phyloP scores from a whole-genome alignment of 176 grass and related monocot species.

The Raddia guianensis region DNA sequence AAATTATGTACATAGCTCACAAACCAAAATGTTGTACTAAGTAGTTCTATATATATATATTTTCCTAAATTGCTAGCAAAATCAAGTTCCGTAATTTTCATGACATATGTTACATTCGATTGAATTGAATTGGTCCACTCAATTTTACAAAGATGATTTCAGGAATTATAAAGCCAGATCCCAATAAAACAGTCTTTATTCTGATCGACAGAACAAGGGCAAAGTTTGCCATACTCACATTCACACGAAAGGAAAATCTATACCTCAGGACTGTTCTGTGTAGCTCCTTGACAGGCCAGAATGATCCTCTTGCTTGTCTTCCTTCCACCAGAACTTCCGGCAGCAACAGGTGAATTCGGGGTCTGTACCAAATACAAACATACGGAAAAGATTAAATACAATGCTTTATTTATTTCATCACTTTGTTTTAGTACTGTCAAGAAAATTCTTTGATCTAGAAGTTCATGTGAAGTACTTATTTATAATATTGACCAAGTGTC shows the following conservation, averaged over 20 bases:
- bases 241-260: neutral
- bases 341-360: conserved; percentile 70
- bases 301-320: conserved; percentile 72
- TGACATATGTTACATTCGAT: neutral
- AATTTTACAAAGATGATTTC: neutral
- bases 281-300: conserved; percentile 82
- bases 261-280: conserved; percentile 70
- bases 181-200: neutral
- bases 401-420: conserved; percentile 7
- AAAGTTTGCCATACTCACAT: neutral
- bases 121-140: neutral
- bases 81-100: neutral
- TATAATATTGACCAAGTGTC: conserved; percentile 1
- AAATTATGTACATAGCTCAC: neutral
- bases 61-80: neutral
- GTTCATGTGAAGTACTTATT: conserved; percentile 15
- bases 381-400: conserved; percentile 9
- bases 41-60: neutral
- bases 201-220: neutral
- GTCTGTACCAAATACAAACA: conserved; percentile 65
- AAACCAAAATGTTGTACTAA: neutral
- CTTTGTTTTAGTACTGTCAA: neutral
- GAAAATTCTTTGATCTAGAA: conserved; percentile 11
- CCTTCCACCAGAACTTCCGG: conserved; percentile 63
- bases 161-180: neutral